Percentiles rank a stretch among this genome's conserved stretches.
Conservation (phyloP, 768 basidiomycete genomes). For the Strobilomyces confusus region DNA sequence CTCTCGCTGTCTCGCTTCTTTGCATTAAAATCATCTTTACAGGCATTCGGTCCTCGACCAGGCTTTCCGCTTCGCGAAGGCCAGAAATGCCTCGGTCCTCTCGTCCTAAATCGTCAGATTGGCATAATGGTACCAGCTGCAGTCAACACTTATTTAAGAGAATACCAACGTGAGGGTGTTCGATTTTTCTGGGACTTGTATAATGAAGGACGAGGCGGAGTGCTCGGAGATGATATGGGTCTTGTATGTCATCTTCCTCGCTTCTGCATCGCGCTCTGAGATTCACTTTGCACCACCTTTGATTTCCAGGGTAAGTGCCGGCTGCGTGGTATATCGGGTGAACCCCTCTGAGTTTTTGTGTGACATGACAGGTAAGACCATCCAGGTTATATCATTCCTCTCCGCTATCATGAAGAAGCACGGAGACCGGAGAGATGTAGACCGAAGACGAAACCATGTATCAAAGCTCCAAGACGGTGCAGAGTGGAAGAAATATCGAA, state of each 20-base stretch:
- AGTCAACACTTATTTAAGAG: conserved; percentile 84
- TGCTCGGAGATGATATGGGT: conserved; percentile 98
- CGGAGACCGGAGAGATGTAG: conserved; percentile 59
- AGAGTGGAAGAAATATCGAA: conserved; percentile 49
- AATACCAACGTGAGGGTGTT: conserved; percentile 87
- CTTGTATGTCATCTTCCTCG: conserved; percentile 39
- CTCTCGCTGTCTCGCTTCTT: background rate
- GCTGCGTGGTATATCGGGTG: background rate
- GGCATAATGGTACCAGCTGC: conserved; percentile 55
- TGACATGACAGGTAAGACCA: conserved; percentile 71
- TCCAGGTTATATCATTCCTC: conserved; percentile 86
- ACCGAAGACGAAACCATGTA: conserved; percentile 65
- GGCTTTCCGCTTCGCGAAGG: conserved; percentile 45
- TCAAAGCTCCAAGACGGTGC: conserved; percentile 56
- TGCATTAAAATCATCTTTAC: background rate
- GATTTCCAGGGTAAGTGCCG: conserved; percentile 25
- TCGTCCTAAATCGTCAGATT: conserved; percentile 47
- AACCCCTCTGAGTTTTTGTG: conserved; percentile 7
- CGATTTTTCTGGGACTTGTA: conserved; percentile 78
- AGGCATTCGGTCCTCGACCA: conserved; percentile 49
- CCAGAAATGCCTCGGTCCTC: conserved; percentile 41
- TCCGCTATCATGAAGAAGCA: conserved; percentile 88
- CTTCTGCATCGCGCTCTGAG: background rate
- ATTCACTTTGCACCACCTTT: background rate
- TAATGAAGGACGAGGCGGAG: conserved; percentile 61